Conservation (phyloP, 2,329 filamentous ascomycete species). For the Huntiella abstrusa region DNA sequence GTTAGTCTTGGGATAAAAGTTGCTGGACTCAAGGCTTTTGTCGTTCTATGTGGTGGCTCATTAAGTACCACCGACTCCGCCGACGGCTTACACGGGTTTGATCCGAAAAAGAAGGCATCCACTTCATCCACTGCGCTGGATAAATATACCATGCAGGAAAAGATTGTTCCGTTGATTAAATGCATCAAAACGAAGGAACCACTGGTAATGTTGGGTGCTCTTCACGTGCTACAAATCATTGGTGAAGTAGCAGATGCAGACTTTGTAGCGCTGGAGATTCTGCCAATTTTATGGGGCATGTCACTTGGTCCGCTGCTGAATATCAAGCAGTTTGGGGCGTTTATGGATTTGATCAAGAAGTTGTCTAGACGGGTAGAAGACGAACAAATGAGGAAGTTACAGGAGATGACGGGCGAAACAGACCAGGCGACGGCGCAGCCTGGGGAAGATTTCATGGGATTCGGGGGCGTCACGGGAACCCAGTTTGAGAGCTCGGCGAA, state of each 20-base stretch:
- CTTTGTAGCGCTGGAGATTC: conserved; percentile 76
- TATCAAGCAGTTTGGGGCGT: conserved; percentile 69
- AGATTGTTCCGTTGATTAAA: conserved; percentile 76
- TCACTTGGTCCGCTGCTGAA: conserved; percentile 77
- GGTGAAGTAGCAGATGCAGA: conserved; percentile 69
- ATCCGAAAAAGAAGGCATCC: conserved; percentile 38
- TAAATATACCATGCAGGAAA: conserved; percentile 97
- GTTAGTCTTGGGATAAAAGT: conserved; percentile 91
- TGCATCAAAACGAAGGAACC: conserved; percentile 96
- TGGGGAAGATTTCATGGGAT: conserved; percentile 51
- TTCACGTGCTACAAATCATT: conserved; percentile 70
- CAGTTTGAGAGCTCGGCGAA: conserved; percentile 28
- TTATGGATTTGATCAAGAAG: conserved; percentile 73
- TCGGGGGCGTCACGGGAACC: conserved; percentile 46
- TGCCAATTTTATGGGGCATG: conserved; percentile 84
- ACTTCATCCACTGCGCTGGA: conserved; percentile 65
- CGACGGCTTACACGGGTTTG: conserved; percentile 55
- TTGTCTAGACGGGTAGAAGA: conserved; percentile 67
- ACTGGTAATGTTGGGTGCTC: conserved; percentile 85
- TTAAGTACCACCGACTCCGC: conserved; percentile 27
- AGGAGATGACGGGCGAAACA: conserved; percentile 52
- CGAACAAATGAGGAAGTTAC: conserved; percentile 74
- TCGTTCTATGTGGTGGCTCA: conserved; percentile 68
- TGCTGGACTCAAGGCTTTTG: conserved; percentile 74
- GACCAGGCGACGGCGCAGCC: conserved; percentile 29